A percentile compares a stretch with the other conserved stretches of the same genome.
Conservation (phyloP, 345 rosid species). For the Salix arbutifolia region DNA sequence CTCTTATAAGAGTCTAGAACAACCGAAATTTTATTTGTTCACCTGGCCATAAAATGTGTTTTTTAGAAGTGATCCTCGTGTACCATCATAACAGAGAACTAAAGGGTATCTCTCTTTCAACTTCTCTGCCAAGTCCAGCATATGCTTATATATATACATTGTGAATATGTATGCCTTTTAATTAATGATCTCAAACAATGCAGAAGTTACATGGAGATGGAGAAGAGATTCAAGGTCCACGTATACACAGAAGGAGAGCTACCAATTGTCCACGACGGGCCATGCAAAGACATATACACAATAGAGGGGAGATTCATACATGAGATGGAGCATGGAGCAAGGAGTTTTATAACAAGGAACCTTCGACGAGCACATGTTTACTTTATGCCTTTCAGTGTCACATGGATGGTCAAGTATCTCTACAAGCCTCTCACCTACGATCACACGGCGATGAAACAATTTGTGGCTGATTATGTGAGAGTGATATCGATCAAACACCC, state of each 20-base stretch:
- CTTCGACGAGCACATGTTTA: conserved; percentile 58
- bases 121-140: too few species aligned
- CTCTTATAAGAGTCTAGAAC: too few species aligned
- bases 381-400: conserved; percentile 81
- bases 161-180: neutral
- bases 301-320: conserved; percentile 82
- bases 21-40: too few species aligned
- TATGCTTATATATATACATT: neutral
- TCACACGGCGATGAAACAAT: conserved; percentile 42
- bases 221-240: conserved; percentile 75
- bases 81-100: too few species aligned
- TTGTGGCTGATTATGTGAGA: conserved; percentile 63
- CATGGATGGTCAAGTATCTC: conserved; percentile 67
- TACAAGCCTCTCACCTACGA: conserved; percentile 41
- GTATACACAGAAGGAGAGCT: conserved; percentile 78
- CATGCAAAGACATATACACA: conserved; percentile 74
- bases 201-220: conserved; percentile 88
- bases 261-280: conserved; percentile 77
- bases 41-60: too few species aligned
- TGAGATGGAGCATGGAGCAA: conserved; percentile 58
- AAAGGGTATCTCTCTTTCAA: too few species aligned
- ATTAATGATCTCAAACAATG: neutral
- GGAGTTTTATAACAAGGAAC: conserved; percentile 52
- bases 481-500: conserved; percentile 60
- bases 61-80: too few species aligned